Evolutionary conservation across 768 basidiomycete genomes (phyloP).

Genomic region (Hygrophorus pudorinus): DNA sequence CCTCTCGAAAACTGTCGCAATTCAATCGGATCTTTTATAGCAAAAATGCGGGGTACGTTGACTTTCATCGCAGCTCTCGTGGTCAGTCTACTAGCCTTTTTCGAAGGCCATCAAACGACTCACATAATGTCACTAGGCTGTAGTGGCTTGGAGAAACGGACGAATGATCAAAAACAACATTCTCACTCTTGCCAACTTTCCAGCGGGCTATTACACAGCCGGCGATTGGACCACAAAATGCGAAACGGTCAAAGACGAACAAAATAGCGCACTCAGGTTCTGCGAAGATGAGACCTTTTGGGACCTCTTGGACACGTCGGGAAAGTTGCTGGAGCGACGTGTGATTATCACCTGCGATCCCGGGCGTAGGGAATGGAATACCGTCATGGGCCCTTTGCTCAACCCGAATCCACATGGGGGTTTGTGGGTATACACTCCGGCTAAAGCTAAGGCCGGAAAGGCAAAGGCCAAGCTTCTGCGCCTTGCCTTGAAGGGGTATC

Average conservation of each 20-base stretch:
- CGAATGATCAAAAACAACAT: conserved; percentile 30
- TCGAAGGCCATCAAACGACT: neutral
- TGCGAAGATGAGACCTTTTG: conserved; percentile 65
- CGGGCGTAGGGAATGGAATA: conserved; percentile 57
- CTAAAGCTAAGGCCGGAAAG: neutral
- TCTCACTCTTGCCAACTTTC: conserved; percentile 32
- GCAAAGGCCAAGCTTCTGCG: conserved; percentile 10
- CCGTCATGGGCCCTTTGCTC: conserved; percentile 61
- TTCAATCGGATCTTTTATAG: too few relatives aligned
- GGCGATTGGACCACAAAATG: conserved; percentile 43
- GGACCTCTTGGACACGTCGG: conserved; percentile 38
- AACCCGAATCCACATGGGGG: conserved; percentile 50
- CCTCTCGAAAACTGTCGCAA: too few relatives aligned
- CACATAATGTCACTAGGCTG: conserved; percentile 1
- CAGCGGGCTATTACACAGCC: conserved; percentile 38
- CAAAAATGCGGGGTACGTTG: too few relatives aligned
- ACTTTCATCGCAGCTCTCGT: neutral
- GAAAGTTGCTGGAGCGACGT: conserved; percentile 30
- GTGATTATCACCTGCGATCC: conserved; percentile 46
- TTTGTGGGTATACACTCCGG: conserved; percentile 44
- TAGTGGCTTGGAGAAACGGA: conserved; percentile 36
- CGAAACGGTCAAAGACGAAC: conserved; percentile 17
- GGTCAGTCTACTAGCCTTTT: neutral
- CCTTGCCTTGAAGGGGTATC: conserved; percentile 44
- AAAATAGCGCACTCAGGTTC: conserved; percentile 29